A percentile compares a stretch with the other conserved stretches of the same genome.
These are phyloP conservation scores for Phytophthora ramorum DNA, from an alignment of 352 stramenopile genomes.

Conservation along the genomic window DNA sequence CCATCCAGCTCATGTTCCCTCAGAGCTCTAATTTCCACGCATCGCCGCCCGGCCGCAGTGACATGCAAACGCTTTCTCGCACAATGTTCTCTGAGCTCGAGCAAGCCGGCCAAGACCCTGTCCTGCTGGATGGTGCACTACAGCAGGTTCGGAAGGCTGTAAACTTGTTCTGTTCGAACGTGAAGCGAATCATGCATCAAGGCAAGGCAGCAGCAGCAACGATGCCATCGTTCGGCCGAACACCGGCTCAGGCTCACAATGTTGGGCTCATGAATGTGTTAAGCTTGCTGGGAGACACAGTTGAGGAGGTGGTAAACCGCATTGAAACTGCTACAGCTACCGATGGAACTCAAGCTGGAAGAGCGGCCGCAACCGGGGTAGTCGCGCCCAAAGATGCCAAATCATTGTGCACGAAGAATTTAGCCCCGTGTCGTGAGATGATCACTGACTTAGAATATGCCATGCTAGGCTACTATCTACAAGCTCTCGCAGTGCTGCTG, in stretches of 20 bases:
- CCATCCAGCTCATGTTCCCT: constrained; percentile 90
- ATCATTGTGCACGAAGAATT: constrained; percentile 39
- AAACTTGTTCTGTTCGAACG: constrained; percentile 70
- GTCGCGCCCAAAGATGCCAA: constrained; percentile 55
- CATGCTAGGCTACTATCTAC: constrained; percentile 77
- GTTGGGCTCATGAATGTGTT: constrained; percentile 75
- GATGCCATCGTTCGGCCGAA: constrained; percentile 60
- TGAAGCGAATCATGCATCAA: constrained; percentile 79
- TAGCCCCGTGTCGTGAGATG: constrained; percentile 55
- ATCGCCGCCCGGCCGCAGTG: constrained; percentile 77
- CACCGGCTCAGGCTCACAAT: constrained; percentile 80
- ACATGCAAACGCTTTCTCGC: constrained; percentile 84
- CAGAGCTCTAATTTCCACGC: constrained; percentile 85
- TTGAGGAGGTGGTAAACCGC: constrained; percentile 62
- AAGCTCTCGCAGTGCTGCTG: constrained; percentile 60
- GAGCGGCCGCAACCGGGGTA: constrained; percentile 6
- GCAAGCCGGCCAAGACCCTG: constrained; percentile 60
- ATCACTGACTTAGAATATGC: constrained; percentile 65
- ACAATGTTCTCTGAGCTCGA: constrained; percentile 81
- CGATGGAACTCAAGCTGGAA: constrained; percentile 18
- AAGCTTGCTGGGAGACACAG: constrained; percentile 66
- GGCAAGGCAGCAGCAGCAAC: constrained; percentile 57
- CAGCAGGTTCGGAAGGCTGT: constrained; percentile 71
- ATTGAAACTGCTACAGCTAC: constrained; percentile 32
- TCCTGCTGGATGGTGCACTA: constrained; percentile 63